Conservation (phyloP, 1,284 basidiomycete genomes). For the Somion occarium region DNA sequence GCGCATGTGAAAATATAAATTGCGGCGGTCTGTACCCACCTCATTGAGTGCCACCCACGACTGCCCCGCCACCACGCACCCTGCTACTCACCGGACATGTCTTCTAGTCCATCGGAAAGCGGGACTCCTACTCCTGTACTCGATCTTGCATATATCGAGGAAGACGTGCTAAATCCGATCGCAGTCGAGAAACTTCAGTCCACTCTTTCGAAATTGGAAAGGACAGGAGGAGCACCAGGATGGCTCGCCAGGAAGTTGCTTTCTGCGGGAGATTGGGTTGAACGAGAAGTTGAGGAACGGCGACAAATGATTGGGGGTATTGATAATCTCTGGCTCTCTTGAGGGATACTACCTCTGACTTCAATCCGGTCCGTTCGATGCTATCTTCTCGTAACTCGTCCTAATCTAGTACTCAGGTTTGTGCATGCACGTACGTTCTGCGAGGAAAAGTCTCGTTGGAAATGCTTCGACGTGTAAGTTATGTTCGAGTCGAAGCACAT, state of each 20-base stretch:
- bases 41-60: no score
- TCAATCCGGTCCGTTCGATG: slow-evolving; percentile 23
- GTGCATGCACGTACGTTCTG: slow-evolving; percentile 20
- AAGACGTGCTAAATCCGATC: no score
- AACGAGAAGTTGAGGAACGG: slow-evolving; percentile 18
- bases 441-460: slow-evolving; percentile 18
- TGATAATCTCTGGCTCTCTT: slow-evolving; percentile 28
- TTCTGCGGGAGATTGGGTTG: slow-evolving; percentile 16
- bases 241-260: slow-evolving; percentile 14
- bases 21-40: no score
- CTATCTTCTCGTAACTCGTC: neutral
- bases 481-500: no score
- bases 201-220: slow-evolving; percentile 4
- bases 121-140: no score
- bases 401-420: slow-evolving; percentile 15
- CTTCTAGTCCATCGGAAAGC: no score
- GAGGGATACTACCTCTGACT: slow-evolving; percentile 20
- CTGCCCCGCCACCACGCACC: no score
- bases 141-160: no score
- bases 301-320: slow-evolving; percentile 24
- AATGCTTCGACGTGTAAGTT: slow-evolving; percentile 14
- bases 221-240: slow-evolving; percentile 3
- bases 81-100: no score
- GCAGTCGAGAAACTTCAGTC: slow-evolving; percentile 6
- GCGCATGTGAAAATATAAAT: no score